Evolutionary conservation across 73 alveolate genomes (phyloP), one percentile per base, ranked within the genome.

Genomic region (Breviolum minutum): DNA sequence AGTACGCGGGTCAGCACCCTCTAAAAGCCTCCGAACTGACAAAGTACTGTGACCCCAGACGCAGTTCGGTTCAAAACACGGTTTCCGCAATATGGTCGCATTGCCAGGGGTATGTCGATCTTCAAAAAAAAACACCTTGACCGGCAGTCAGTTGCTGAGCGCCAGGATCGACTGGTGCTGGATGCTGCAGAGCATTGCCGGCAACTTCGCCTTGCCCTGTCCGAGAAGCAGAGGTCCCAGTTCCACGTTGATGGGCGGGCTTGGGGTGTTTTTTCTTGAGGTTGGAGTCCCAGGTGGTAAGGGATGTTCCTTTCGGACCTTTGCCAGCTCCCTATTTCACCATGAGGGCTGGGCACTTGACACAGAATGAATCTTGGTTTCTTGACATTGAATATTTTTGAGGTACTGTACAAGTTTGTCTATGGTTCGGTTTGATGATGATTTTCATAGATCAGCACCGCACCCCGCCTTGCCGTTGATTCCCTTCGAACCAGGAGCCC

Each of bases 111-210:
- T 40, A 40, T 40, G 54, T 40, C 54, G 54, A 40, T 3, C 54
- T 40, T 40, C 54, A 40, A 40, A 40, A 40, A 40, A 40, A 14
- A 22, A 2, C 77, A 14, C 77, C 77, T 68, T 68, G 8, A 22
- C 77, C n/a, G n/a, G 2, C 77, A 22, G 77, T 22, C 77, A 68
- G 66, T 12, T 30, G 11, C 63, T 32, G 89, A 27, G 20, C 29
- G 13, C 54, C 76, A 90, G 96, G 96, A 90, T 62, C 86, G 70
- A 63, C 16, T 90, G 87, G 96, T 71, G 74, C 63, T 90, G 87
- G 87, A 71, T 27, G 96, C 96, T 6, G 96, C 96, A 9, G 96
- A 90, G 96, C 96, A 90, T 60, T 90, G 96, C 68, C 96, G 96
- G 32, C 87, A 63, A 30, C 87, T 90, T 86, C 96, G 96, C 40